Percentiles rank a stretch among this genome's conserved stretches.
Evolutionary conservation across 768 basidiomycete species (phyloP).

Genomic region (Boletellus emodensis): DNA sequence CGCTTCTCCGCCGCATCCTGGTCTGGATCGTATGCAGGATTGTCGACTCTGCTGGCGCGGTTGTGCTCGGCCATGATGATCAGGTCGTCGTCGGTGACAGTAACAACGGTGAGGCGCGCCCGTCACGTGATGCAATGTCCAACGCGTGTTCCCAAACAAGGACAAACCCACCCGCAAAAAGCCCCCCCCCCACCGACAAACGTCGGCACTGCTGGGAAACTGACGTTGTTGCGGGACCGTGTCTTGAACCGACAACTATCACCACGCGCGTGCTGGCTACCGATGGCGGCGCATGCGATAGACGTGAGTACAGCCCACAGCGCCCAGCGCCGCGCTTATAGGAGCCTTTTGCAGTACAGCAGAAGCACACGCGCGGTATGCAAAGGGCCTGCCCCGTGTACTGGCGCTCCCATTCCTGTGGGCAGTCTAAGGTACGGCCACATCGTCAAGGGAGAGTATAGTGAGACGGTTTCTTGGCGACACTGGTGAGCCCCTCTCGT

Average conservation of each 20-base stretch:
- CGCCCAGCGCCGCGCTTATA: conserved; percentile 2
- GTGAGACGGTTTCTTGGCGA: conserved; percentile 69
- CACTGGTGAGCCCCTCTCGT: conserved; percentile 54
- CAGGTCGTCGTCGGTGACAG: not conserved
- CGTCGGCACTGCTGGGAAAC: not conserved
- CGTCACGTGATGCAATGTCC: conserved; percentile 19
- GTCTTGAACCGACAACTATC: not conserved
- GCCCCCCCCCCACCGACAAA: not conserved
- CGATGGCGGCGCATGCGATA: conserved; percentile 28
- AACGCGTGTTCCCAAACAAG: conserved; percentile 23
- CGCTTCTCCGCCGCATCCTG: conserved; percentile 81
- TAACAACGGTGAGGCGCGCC: conserved; percentile 3
- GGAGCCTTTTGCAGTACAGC: conserved; percentile 52
- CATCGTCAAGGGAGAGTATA: conserved; percentile 40
- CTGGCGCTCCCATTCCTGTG: conserved; percentile 46
- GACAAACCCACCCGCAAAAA: conserved; percentile 12
- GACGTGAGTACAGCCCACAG: conserved; percentile 21
- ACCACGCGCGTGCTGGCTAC: not conserved
- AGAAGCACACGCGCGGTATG: conserved; percentile 68
- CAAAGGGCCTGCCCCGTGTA: conserved; percentile 59
- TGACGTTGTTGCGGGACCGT: not conserved
- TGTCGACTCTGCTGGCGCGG: conserved; percentile 12
- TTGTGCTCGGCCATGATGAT: conserved; percentile 19
- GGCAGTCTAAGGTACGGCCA: conserved; percentile 67
- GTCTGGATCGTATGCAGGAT: conserved; percentile 71